Evolutionary conservation across 2,329 filamentous ascomycete species (phyloP).

Genomic region (Neophaeococcomyces aloes): DNA sequence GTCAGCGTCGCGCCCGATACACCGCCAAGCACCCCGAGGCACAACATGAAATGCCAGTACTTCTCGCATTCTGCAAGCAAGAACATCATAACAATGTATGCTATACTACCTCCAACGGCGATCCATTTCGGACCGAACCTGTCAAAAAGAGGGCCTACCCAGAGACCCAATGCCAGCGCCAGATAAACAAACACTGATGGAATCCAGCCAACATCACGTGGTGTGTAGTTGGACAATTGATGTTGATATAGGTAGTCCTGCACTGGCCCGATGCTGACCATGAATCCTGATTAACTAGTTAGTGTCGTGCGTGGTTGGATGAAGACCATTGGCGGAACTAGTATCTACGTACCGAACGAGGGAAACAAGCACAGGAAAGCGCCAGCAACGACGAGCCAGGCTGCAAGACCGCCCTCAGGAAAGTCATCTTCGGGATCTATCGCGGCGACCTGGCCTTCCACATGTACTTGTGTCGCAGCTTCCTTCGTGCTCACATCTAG

Average conservation of each 20-base stretch:
- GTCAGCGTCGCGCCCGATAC: constrained; percentile 28
- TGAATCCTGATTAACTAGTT: too few species aligned
- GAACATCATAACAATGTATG: constrained; percentile 31
- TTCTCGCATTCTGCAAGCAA: constrained; percentile 37
- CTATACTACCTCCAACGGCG: constrained; percentile 28
- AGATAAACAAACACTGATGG: constrained; percentile 38
- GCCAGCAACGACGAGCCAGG: constrained; percentile 36
- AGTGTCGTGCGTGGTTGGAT: too few species aligned
- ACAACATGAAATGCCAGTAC: constrained; percentile 42
- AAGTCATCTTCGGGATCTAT: constrained; percentile 9
- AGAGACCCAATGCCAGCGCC: constrained; percentile 36
- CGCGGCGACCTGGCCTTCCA: too few species aligned
- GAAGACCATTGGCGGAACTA: too few species aligned
- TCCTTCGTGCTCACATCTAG: too few species aligned
- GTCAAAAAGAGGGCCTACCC: constrained; percentile 41
- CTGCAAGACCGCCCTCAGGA: constrained; percentile 33
- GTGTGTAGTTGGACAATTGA: constrained; percentile 34
- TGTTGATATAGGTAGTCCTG: constrained; percentile 39
- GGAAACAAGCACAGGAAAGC: constrained; percentile 26
- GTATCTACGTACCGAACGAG: too few species aligned
- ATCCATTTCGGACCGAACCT: constrained; percentile 37
- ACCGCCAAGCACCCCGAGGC: constrained; percentile 28
- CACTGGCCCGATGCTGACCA: constrained; percentile 39
- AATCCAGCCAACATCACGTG: constrained; percentile 42
- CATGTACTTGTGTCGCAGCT: too few species aligned